Evolutionary conservation across 495 filamentous ascomycete genomes (phyloP).

Genomic region (Penicillium desertorum): DNA sequence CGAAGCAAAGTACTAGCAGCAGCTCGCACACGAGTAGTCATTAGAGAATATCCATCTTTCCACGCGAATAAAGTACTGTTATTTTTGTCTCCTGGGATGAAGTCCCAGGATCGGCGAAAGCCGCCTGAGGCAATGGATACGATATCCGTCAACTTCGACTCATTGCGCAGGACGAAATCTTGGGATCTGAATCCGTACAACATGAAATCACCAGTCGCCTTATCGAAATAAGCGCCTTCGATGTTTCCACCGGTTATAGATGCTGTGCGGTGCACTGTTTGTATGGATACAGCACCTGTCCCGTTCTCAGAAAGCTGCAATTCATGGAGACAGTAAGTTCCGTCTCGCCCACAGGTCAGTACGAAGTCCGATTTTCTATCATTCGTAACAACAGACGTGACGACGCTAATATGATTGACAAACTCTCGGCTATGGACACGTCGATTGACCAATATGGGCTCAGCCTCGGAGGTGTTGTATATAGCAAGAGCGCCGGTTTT

Average conservation of each 20-base stretch:
- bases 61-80: slow-evolving; percentile 48
- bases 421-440: slow-evolving; percentile 61
- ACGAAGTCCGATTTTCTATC: slow-evolving; percentile 24
- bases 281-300: slow-evolving; percentile 24
- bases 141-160: slow-evolving; percentile 61
- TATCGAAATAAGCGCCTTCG: slow-evolving; percentile 62
- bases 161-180: slow-evolving; percentile 78
- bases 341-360: slow-evolving; percentile 73
- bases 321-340: slow-evolving; percentile 61
- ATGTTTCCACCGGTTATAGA: slow-evolving; percentile 67
- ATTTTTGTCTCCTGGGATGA: slow-evolving; percentile 36
- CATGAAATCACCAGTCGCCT: slow-evolving; percentile 51
- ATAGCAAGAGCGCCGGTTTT: slow-evolving; percentile 59
- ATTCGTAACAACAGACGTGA: slow-evolving; percentile 24
- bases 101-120: slow-evolving; percentile 69
- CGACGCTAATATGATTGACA: slow-evolving; percentile 60
- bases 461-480: slow-evolving; percentile 38
- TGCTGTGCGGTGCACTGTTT: slow-evolving; percentile 51
- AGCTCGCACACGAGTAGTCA: slow-evolving; percentile 48
- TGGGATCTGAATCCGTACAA: slow-evolving; percentile 79
- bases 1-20: slow-evolving; percentile 56
- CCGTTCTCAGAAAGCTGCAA: slow-evolving; percentile 13
- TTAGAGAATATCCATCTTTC: slow-evolving; percentile 44
- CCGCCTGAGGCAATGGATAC: slow-evolving; percentile 77
- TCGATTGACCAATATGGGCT: slow-evolving; percentile 27